These are phyloP conservation scores for Platanus orientalis DNA, from an alignment of 164 flowering plant genomes.

Conservation along the genomic window DNA sequence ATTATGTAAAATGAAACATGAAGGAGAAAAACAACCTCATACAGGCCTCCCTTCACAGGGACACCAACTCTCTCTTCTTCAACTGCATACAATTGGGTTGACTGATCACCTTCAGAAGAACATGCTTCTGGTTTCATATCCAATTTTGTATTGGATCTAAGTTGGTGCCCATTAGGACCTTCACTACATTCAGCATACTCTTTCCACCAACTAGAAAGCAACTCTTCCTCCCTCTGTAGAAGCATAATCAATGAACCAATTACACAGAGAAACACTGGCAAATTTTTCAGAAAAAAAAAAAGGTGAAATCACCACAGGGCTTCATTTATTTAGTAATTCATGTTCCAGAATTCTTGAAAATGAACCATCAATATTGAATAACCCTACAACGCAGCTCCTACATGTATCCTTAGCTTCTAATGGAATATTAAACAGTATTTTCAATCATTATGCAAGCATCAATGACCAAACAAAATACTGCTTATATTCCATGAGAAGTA, in stretches of 20 bases:
- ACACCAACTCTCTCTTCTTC: slow-evolving; percentile 99
- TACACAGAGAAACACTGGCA: neutral
- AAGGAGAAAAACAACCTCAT: slow-evolving; percentile 53
- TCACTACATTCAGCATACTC: slow-evolving; percentile 97
- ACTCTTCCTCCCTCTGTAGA: slow-evolving; percentile 82
- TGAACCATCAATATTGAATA: neutral
- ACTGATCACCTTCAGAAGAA: slow-evolving; percentile 28
- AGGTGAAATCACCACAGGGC: neutral
- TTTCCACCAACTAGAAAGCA: slow-evolving; percentile 92
- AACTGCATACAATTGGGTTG: slow-evolving; percentile 31
- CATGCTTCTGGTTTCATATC: slow-evolving; percentile 20
- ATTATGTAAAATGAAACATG: neutral
- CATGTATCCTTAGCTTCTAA: too few relatives aligned
- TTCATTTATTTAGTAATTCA: neutral
- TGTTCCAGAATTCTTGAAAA: neutral
- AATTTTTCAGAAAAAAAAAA: neutral
- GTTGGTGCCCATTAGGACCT: slow-evolving; percentile 54
- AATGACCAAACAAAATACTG: too few relatives aligned
- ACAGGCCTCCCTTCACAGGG: slow-evolving; percentile 95
- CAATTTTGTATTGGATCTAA: slow-evolving; percentile 23
- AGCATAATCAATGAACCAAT: neutral
- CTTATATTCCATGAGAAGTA: too few relatives aligned
- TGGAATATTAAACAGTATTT: too few relatives aligned
- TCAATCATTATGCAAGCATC: too few relatives aligned
- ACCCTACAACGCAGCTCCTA: too few relatives aligned